phyloP scores from a whole-genome alignment of 2,329 filamentous ascomycete species.

The Shiraia bambusicola region DNA sequence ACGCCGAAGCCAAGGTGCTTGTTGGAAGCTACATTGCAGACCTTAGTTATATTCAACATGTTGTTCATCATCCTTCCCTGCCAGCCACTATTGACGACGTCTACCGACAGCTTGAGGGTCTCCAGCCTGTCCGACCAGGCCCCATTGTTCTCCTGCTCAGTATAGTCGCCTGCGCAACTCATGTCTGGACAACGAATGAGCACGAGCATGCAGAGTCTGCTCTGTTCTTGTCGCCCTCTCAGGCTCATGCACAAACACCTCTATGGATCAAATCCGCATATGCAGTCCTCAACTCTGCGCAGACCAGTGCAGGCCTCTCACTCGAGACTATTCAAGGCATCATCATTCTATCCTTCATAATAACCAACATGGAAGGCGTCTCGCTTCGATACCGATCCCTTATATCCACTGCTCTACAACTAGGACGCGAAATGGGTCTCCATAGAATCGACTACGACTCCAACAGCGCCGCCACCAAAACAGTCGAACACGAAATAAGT shows the following conservation, averaged over 20 bases:
- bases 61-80: slow-evolving; percentile 37
- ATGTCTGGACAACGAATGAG: slow-evolving; percentile 28
- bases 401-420: slow-evolving; percentile 32
- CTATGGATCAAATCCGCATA: slow-evolving; percentile 36
- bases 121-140: slow-evolving; percentile 23
- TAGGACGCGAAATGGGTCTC: slow-evolving; percentile 20
- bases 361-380: slow-evolving; percentile 42
- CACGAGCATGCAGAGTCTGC: background rate
- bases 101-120: slow-evolving; percentile 26
- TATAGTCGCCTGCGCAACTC: slow-evolving; percentile 37
- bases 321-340: slow-evolving; percentile 43
- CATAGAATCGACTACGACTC: slow-evolving; percentile 16
- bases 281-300: slow-evolving; percentile 38
- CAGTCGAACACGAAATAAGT: slow-evolving; percentile 38
- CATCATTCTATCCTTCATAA: slow-evolving; percentile 37
- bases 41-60: slow-evolving; percentile 40
- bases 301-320: slow-evolving; percentile 18
- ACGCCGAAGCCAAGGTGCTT: slow-evolving; percentile 37
- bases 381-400: slow-evolving; percentile 37
- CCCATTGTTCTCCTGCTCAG: slow-evolving; percentile 35
- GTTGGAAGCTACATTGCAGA: slow-evolving; percentile 38
- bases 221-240: background rate
- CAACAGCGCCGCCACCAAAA: slow-evolving; percentile 9
- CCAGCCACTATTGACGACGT: slow-evolving; percentile 27
- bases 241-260: slow-evolving; percentile 29